Base-by-base conservation (phyloP, 1,139 yeast genomes). In the Martiniozyma asiatica region DNA sequence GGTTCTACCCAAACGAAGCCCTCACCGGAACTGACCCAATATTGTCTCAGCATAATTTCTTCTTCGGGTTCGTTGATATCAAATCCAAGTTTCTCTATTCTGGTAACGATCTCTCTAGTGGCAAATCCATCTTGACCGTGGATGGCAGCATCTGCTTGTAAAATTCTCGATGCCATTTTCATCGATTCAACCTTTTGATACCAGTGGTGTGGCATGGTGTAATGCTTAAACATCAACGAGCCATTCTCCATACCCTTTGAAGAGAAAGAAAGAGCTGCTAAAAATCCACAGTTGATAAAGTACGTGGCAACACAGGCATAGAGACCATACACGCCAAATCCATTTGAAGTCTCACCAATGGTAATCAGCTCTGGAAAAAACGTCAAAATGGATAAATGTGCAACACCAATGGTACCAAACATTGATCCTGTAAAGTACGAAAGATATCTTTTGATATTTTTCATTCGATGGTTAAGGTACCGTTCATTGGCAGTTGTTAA, bases 1-100 rank as follows among this genome's bases (percentile, higher is more conserved):
- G 87, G 87, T 44, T 78, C 89, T 5, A 66, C 73, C 81, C 87
- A 80, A 38, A 71, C 77, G 45, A 75, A 78, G 10, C 79, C 78
- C 38, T 75, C 84, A 11, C 85, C 85, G 9, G 77, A 78, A 34
- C 69, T 59, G 48, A 76, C 68, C 89, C 92, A 79, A 51, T 78
- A 79, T 31, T 82, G 85, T 45, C 77, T 73, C 44, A 74, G 51
- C 55, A 66, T 62, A 29, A 72, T 51, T 35, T 75, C 81, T 34
- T 69, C 54, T 31, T 58, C 63, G 6, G 66, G 63, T 36, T 61
- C 65, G 14, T 59, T 54, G 6, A 58, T 52, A 15, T 47, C 46
- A 32, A 51, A 50, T 5, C 53, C 51, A 42, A 48, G 37, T 11
- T 35, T 27, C 22, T 38, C 41, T 31, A 64, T 46, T 20, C 55